These are phyloP conservation scores for Stemphylium beticola DNA, from an alignment of 2,329 filamentous ascomycete genomes.

Conservation along the genomic window DNA sequence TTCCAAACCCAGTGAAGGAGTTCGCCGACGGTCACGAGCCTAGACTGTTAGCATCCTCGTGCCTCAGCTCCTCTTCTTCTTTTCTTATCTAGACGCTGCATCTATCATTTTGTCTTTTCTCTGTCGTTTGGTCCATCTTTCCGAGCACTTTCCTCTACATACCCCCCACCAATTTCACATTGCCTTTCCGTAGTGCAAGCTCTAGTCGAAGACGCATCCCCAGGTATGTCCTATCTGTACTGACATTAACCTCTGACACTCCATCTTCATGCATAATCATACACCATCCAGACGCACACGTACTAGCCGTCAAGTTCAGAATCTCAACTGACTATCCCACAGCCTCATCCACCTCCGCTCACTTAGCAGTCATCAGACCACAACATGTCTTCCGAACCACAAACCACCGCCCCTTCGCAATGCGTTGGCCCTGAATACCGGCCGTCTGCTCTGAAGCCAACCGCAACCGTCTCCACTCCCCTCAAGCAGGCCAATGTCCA, in stretches of 20 bases:
- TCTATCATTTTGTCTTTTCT: constrained; percentile 18
- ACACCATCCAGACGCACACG: background rate
- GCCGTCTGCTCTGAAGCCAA: constrained; percentile 77
- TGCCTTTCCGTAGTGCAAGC: constrained; percentile 5
- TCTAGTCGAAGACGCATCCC: background rate
- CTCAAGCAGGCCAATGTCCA: constrained; percentile 86
- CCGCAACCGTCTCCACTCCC: constrained; percentile 84
- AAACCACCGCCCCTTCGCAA: constrained; percentile 56
- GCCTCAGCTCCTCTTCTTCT: constrained; percentile 24
- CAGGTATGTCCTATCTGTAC: constrained; percentile 3
- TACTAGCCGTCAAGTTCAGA: background rate
- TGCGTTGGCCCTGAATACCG: constrained; percentile 82
- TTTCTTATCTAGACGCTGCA: constrained; percentile 25
- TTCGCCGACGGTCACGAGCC: constrained; percentile 46
- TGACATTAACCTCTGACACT: background rate
- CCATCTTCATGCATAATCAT: background rate
- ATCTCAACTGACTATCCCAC: constrained; percentile 1
- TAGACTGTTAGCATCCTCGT: constrained; percentile 25
- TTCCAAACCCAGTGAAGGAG: constrained; percentile 32
- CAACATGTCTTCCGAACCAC: constrained; percentile 36
- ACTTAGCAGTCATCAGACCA: constrained; percentile 2
- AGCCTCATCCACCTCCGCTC: constrained; percentile 12
- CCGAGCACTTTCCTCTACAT: constrained; percentile 19
- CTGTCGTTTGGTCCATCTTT: constrained; percentile 17
- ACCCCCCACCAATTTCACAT: constrained; percentile 11